Percentiles rank a stretch among this genome's conserved stretches.
phyloP scores from a whole-genome alignment of 345 rosid genomes.

The Alliaria petiolata region DNA sequence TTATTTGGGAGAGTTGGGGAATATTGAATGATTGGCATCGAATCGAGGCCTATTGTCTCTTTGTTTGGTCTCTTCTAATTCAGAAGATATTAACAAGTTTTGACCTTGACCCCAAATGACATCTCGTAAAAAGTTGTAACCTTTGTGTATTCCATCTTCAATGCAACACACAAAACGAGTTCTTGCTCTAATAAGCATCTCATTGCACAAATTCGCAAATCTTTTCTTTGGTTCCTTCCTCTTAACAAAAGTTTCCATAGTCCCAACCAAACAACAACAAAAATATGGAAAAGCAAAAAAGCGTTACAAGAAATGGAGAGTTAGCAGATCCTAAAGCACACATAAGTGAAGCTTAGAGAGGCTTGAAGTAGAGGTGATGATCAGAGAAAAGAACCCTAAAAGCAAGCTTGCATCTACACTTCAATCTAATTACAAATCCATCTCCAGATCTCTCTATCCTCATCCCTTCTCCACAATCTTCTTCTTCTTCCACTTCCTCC shows the following conservation, averaged over 20 bases:
- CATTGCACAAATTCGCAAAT: not conserved
- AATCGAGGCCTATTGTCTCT: not conserved
- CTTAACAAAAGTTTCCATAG: not conserved
- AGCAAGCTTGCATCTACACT: conserved; percentile 29
- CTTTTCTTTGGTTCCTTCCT: not conserved
- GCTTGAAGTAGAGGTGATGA: conserved; percentile 30
- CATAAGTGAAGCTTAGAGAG: conserved; percentile 2
- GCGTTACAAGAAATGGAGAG: not conserved
- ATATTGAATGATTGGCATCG: too few species aligned
- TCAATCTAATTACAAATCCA: conserved; percentile 28
- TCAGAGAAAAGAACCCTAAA: conserved; percentile 30
- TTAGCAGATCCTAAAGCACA: not conserved
- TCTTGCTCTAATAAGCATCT: not conserved
- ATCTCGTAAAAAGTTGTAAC: not conserved
- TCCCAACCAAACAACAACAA: not conserved
- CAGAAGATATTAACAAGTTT: not conserved
- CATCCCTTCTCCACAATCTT: conserved; percentile 32
- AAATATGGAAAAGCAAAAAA: not conserved
- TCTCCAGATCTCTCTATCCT: conserved; percentile 39
- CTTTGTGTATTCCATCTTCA: conserved; percentile 3
- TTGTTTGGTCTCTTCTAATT: not conserved
- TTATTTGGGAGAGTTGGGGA: too few species aligned
- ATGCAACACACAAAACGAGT: not conserved
- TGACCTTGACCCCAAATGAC: not conserved
- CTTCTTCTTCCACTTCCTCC: conserved; percentile 16